Evolutionary conservation across 306 rosid species (phyloP).

Genomic region (Ceratonia siliqua): DNA sequence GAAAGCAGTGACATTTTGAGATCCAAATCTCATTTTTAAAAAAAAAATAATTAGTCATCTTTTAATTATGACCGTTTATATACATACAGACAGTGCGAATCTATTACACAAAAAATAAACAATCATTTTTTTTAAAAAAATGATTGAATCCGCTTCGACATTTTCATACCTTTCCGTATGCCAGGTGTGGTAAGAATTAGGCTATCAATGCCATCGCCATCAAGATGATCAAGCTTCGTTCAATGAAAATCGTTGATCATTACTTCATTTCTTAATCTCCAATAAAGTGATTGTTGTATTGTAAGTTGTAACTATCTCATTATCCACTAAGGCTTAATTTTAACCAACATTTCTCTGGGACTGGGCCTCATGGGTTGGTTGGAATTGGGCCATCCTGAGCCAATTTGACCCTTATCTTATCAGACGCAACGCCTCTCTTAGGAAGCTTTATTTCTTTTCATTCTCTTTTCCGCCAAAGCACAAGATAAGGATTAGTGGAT

Average conservation of each 20-base stretch:
- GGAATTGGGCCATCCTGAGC: slow-evolving; percentile 36
- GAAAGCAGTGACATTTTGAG: neutral
- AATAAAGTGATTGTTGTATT: slow-evolving; percentile 27
- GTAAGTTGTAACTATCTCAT: neutral
- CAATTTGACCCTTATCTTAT: slow-evolving; percentile 19
- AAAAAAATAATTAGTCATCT: no score
- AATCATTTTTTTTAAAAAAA: no score
- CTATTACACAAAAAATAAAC: no score
- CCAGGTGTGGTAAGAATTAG: slow-evolving; percentile 39
- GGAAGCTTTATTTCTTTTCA: slow-evolving; percentile 29
- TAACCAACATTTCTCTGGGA: slow-evolving; percentile 17
- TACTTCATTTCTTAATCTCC: slow-evolving; percentile 19
- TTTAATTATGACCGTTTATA: no score
- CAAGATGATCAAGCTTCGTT: slow-evolving; percentile 36
- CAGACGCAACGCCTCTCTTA: slow-evolving; percentile 27
- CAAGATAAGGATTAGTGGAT: slow-evolving; percentile 33
- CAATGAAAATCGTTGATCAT: slow-evolving; percentile 28
- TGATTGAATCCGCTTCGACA: no score
- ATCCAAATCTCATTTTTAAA: slow-evolving; percentile 10
- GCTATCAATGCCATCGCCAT: slow-evolving; percentile 37
- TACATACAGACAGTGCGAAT: no score
- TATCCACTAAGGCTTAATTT: slow-evolving; percentile 6
- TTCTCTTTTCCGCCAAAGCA: slow-evolving; percentile 6
- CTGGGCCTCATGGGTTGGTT: slow-evolving; percentile 43
- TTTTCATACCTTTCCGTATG: slow-evolving; percentile 33